Base-by-base conservation (phyloP, 176 grass and related monocot species). In the Zoysia pacifica region DNA sequence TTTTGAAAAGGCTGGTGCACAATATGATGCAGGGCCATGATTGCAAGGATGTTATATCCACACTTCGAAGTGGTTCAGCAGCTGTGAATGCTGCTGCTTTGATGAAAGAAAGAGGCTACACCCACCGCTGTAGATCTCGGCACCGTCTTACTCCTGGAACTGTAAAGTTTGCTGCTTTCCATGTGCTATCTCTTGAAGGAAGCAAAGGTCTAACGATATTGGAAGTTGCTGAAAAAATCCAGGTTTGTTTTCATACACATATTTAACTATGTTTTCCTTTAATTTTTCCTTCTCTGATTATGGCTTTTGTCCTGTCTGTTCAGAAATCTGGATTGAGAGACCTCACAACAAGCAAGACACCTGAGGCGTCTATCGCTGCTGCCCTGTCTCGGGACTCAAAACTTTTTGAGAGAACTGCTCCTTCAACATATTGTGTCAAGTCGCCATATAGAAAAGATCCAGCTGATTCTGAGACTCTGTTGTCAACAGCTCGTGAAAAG, bases 311-410 rank as follows among this genome's bases (percentile, higher is more conserved):
- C 54, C 48, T 85, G 55, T 88, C 48, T 85, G 55, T 88, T 67
- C 72, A 99, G 96, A 99, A 89, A 93, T 99, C 96, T 84, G 96
- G 96, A 74, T 50, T 99, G 66, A 99, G 96, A 87, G 96, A 99
- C 75, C 86, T 99, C 15, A 99, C 92, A 71, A 95, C 96, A 67
- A 99, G 96, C 92, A 99, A 95, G 88, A 99, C 96, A 62, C 96
- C 96, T 49, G 96, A 99, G 78, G 96, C 96, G 75, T 99, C 96
- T 78, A 99, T 99, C 82, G 92, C 96, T 54, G 96, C 96, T 53
- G 96, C 96, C 52, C 87, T 99, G 42, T 95, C 96, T 42, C 88
- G 96, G 76, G 96, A 99, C 62, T 81, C 88, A 59, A 93, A 94
- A 60, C 92, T 99, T 82, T 99, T 99, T 73, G 96, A 99, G 82